Base-by-base conservation (phyloP, 331 rosid species). In the Quercus tomentella region DNA sequence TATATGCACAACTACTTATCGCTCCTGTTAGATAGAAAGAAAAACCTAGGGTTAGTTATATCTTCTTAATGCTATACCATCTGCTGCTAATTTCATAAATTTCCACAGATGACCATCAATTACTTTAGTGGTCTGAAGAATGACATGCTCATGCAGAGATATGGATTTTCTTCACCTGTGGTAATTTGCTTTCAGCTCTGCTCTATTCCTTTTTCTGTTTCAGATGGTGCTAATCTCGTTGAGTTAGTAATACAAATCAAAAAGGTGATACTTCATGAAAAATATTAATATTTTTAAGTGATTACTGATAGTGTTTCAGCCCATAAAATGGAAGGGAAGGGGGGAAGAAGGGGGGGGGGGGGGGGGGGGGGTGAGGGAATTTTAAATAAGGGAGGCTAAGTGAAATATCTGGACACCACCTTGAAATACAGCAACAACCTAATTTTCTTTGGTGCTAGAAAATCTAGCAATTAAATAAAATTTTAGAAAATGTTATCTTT, bases 91-190 rank as follows among this genome's bases (percentile, higher is more conserved):
- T 82, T 79, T 88, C 17, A 52, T 80, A 72, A 22, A 57, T 80
- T 79, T 80, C 84, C 54, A 79, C 97, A 95, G 99, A 89, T 95
- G 97, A 95, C 99, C 35, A 80, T 95, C 79, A 81, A 82, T 84
- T 95, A 91, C 89, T 86, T 90, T 94, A 87, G 83, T 51, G 76
- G 86, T 35, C 94, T 88, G 86, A 82, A 86, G 85, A 95, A 91
- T 77, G 75, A 80, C 84, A 62, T 82, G 80, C 73, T 90, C 70
- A 88, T 95, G 94, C 96, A 93, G 78, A 88, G 93, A 93, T 95
- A 91, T 74, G 99, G 99, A 31, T 95, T 95, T 80, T 93, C 99
- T 37, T 95, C 99, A 30, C 75, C 94, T 18, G 96, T 88, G 98
- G 97, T 95, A 92, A 87, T 76, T 79, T 77, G 58, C 73, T 79